Conservation (phyloP, 345 rosid species). For the Eutrema heterophyllum region DNA sequence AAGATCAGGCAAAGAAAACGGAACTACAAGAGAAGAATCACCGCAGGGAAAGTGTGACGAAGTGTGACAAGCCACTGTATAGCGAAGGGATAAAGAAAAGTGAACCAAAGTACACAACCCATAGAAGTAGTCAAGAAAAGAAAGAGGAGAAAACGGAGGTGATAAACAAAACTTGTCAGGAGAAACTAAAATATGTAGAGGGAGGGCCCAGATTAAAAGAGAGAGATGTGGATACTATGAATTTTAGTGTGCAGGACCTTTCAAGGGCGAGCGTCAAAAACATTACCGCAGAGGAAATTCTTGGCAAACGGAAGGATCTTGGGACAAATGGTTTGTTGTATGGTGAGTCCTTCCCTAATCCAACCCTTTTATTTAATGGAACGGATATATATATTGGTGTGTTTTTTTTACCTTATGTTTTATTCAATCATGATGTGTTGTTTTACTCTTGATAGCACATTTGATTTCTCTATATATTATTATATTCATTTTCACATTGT, state of each 20-base stretch:
- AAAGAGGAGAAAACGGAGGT: constrained; percentile 38
- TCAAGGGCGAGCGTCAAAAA: constrained; percentile 14
- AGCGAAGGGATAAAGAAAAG: constrained; percentile 36
- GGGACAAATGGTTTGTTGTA: constrained; percentile 55
- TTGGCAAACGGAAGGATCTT: constrained; percentile 53
- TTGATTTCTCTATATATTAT: not conserved
- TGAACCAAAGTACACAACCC: constrained; percentile 36
- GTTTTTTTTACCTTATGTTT: not conserved
- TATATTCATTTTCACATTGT: not conserved
- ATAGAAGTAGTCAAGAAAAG: constrained; percentile 35
- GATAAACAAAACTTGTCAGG: constrained; percentile 30
- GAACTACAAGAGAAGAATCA: constrained; percentile 38
- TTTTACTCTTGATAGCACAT: not conserved
- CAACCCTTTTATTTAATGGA: not conserved
- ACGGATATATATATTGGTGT: not conserved
- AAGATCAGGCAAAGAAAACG: constrained; percentile 31
- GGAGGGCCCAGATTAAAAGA: constrained; percentile 26
- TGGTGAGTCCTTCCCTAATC: constrained; percentile 50
- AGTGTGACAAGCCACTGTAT: constrained; percentile 33
- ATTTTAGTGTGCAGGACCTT: not conserved
- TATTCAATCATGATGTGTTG: constrained; percentile 8
- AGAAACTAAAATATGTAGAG: constrained; percentile 32
- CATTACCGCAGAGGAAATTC: constrained; percentile 29
- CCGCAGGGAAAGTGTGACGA: constrained; percentile 28
- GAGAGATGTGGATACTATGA: constrained; percentile 14